These are phyloP conservation scores for Neonectria hederae DNA, from an alignment of 2,329 filamentous ascomycete species.

Conservation along the genomic window DNA sequence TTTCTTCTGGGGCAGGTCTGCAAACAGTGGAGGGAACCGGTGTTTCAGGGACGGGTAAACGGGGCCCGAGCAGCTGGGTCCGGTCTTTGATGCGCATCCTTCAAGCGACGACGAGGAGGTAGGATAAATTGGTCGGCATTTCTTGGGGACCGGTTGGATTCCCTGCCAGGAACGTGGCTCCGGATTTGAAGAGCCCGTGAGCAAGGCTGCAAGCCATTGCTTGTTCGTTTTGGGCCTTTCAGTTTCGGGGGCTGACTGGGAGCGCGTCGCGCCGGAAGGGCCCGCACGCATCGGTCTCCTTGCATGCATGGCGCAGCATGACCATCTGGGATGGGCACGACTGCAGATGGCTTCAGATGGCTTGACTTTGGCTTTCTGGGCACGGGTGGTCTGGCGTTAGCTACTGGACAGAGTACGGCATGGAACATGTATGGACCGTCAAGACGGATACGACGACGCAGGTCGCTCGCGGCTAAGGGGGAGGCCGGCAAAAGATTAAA, in stretches of 20 bases:
- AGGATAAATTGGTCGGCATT: constrained; percentile 38
- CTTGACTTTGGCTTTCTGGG: neutral
- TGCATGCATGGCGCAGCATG: constrained; percentile 33
- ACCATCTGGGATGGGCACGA: constrained; percentile 21
- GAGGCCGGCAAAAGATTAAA: constrained; percentile 2
- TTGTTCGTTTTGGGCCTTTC: constrained; percentile 1
- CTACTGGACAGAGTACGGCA: neutral
- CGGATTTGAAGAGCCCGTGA: constrained; percentile 1
- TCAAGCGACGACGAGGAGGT: constrained; percentile 17
- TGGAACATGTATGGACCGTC: neutral
- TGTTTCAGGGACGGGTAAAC: constrained; percentile 14
- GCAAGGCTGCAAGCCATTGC: constrained; percentile 6
- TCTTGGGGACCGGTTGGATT: constrained; percentile 29
- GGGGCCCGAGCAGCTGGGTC: constrained; percentile 33
- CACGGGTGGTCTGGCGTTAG: neutral
- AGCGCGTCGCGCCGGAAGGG: constrained; percentile 19
- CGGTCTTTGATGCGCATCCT: constrained; percentile 19
- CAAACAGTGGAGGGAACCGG: constrained; percentile 7
- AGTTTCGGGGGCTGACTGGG: neutral
- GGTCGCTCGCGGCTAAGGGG: neutral
- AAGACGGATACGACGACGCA: neutral
- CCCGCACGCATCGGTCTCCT: constrained; percentile 31
- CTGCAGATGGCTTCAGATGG: neutral
- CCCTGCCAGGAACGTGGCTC: constrained; percentile 32
- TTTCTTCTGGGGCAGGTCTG: constrained; percentile 10